Conservation (phyloP, 768 basidiomycete genomes). For the Suillus fuscotomentosus region DNA sequence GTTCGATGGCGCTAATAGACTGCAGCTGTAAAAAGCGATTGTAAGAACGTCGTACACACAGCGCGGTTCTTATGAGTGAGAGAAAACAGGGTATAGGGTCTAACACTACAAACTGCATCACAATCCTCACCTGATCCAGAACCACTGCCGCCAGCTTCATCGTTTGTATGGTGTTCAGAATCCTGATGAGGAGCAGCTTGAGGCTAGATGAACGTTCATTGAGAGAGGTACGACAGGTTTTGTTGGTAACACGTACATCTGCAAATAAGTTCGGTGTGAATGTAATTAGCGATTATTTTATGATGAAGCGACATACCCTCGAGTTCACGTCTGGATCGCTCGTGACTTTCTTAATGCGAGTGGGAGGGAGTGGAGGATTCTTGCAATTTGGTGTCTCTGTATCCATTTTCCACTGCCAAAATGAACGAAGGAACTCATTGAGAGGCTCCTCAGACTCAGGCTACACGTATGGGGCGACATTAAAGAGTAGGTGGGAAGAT, state of each 20-base stretch:
- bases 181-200: constrained; percentile 25
- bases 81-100: constrained; percentile 2
- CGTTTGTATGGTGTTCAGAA: constrained; percentile 18
- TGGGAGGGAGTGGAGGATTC: constrained; percentile 86
- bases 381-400: constrained; percentile 83
- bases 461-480: constrained; percentile 67
- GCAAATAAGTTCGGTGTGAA: constrained; percentile 30
- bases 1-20: constrained; percentile 5
- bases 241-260: constrained; percentile 19
- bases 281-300: constrained; percentile 7
- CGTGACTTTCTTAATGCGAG: constrained; percentile 98
- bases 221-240: background rate
- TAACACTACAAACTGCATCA: background rate
- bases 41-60: constrained; percentile 11
- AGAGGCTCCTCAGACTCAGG: too few relatives aligned
- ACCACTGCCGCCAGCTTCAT: constrained; percentile 15
- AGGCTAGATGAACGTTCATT: constrained; percentile 15
- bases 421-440: constrained; percentile 78
- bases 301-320: constrained; percentile 57
- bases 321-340: constrained; percentile 81
- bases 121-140: constrained; percentile 22
- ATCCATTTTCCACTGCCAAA: constrained; percentile 90
- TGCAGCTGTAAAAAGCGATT: background rate
- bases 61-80: constrained; percentile 16
- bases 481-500: constrained; percentile 10